Conservation (phyloP, 2,329 filamentous ascomycete species). For the Verticillium isaacii region DNA sequence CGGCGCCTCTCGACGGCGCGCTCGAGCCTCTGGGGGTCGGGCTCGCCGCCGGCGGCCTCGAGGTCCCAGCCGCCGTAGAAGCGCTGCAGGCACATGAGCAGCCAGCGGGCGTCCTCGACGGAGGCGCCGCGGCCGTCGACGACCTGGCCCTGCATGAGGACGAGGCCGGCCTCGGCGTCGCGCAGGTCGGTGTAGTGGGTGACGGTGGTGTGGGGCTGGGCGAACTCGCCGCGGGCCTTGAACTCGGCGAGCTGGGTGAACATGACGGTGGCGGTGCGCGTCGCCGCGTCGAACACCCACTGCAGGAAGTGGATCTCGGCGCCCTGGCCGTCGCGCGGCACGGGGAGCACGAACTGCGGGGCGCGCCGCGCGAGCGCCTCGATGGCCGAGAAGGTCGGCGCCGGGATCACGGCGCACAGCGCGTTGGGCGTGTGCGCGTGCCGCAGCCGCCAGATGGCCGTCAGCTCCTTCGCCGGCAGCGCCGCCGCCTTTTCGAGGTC, state of each 20-base stretch:
- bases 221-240: conserved; percentile 85
- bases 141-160: conserved; percentile 85
- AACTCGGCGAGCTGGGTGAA: conserved; percentile 94
- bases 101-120: conserved; percentile 79
- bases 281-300: conserved; percentile 78
- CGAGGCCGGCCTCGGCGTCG: conserved; percentile 61
- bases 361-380: conserved; percentile 65
- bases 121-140: conserved; percentile 71
- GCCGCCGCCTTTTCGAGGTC: conserved; percentile 72
- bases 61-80: conserved; percentile 73
- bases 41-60: conserved; percentile 24
- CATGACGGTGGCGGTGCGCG: conserved; percentile 67
- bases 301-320: conserved; percentile 96
- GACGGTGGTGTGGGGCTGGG: conserved; percentile 86
- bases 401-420: conserved; percentile 79
- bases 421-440: conserved; percentile 69
- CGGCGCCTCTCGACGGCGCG: conserved; percentile 59
- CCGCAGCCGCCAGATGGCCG: conserved; percentile 83
- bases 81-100: conserved; percentile 88
- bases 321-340: conserved; percentile 63
- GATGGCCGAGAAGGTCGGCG: conserved; percentile 69
- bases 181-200: conserved; percentile 84
- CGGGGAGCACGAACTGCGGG: conserved; percentile 87
- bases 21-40: conserved; percentile 36
- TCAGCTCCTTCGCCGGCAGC: conserved; percentile 77